Conservation (phyloP, 1,284 basidiomycete species). For the Tausonia pullulans region DNA sequence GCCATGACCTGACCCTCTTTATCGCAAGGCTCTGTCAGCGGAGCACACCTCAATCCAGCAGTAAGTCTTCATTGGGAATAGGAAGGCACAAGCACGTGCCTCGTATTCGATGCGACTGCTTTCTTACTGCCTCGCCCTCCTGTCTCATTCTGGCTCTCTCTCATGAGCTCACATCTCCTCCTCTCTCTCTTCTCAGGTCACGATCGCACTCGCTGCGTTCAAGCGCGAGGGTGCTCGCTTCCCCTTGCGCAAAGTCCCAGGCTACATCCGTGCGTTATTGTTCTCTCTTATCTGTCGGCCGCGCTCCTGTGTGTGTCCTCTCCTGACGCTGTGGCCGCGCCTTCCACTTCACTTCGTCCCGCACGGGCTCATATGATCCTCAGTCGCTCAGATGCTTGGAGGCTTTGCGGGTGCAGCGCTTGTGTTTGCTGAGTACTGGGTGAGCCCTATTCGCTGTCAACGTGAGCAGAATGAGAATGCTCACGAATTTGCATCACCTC, state of each 20-base stretch:
- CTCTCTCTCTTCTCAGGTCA: neutral
- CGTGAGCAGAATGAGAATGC: neutral
- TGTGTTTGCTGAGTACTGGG: constrained; percentile 9
- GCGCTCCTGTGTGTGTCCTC: too few species aligned
- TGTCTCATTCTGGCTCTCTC: neutral
- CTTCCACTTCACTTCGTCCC: too few species aligned
- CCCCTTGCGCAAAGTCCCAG: neutral
- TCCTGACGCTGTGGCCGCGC: too few species aligned
- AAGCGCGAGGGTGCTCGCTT: neutral
- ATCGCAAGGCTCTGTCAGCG: neutral
- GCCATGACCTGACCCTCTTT: too few species aligned
- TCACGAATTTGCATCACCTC: neutral
- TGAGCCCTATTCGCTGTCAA: neutral
- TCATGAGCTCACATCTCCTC: neutral
- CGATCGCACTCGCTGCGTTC: too few species aligned
- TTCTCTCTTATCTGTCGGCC: too few species aligned
- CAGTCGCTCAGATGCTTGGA: constrained; percentile 11
- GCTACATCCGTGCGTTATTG: too few species aligned
- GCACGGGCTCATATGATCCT: too few species aligned
- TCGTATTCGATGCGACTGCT: neutral
- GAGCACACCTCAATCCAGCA: constrained; percentile 11
- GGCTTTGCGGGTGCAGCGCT: constrained; percentile 13
- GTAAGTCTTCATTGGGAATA: neutral
- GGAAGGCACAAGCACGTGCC: neutral
- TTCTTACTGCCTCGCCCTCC: neutral